Evolutionary conservation across 2,329 filamentous ascomycete genomes (phyloP).

Genomic region (Blastomyces emzantsi): DNA sequence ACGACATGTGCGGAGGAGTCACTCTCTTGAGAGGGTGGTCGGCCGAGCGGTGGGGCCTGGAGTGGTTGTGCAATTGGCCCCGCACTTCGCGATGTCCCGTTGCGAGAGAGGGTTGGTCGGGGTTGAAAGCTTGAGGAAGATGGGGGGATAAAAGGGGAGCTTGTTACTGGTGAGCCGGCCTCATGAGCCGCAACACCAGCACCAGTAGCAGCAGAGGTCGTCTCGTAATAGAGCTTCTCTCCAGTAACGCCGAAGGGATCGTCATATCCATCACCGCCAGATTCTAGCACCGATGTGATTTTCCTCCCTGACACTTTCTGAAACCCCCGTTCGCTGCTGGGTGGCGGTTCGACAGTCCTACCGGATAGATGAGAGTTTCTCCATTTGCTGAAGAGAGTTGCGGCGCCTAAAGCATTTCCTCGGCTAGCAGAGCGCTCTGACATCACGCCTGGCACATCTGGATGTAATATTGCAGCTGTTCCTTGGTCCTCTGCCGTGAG

Average conservation of each 20-base stretch:
- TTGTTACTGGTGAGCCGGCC: constrained; percentile 5
- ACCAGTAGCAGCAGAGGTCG: constrained; percentile 21
- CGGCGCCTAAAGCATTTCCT: constrained; percentile 25
- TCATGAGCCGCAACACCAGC: constrained; percentile 23
- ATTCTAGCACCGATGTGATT: constrained; percentile 38
- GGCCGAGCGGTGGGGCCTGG: constrained; percentile 15
- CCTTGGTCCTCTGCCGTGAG: constrained; percentile 16
- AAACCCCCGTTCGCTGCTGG: constrained; percentile 39
- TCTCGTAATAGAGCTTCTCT: constrained; percentile 26
- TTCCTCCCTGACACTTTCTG: constrained; percentile 43
- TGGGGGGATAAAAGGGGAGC: not conserved
- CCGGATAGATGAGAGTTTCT: constrained; percentile 30
- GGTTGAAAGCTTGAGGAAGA: constrained; percentile 2
- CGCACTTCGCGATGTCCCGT: constrained; percentile 5
- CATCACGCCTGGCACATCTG: constrained; percentile 22
- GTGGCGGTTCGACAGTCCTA: constrained; percentile 26
- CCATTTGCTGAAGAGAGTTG: constrained; percentile 34
- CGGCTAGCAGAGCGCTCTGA: constrained; percentile 31
- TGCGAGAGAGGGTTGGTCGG: constrained; percentile 12
- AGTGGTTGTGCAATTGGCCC: constrained; percentile 7
- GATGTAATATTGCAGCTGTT: constrained; percentile 11
- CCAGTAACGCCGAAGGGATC: constrained; percentile 21
- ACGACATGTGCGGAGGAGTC: constrained; percentile 25
- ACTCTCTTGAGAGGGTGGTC: constrained; percentile 16
- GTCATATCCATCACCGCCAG: constrained; percentile 40